Evolutionary conservation across 352 stramenopile genomes (phyloP).

Genomic region (Phytophthora nicotianae): DNA sequence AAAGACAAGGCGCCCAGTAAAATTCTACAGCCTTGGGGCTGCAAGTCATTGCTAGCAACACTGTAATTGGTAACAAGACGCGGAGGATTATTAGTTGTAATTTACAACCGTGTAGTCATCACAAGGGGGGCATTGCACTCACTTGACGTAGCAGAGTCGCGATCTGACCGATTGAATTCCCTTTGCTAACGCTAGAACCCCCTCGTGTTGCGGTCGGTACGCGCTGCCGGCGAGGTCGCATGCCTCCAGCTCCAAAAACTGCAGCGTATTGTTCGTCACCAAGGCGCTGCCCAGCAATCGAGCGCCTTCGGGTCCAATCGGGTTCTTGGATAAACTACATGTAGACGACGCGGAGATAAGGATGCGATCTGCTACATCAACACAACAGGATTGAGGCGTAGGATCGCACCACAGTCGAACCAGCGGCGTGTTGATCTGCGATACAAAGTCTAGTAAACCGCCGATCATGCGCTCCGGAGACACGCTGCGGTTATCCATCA

Average conservation of each 20-base stretch:
- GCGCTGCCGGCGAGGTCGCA: constrained; percentile 59
- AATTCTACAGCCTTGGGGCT: constrained; percentile 63
- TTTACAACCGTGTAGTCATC: background rate
- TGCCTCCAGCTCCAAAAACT: constrained; percentile 59
- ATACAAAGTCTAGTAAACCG: constrained; percentile 31
- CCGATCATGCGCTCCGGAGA: constrained; percentile 19
- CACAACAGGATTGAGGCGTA: constrained; percentile 6
- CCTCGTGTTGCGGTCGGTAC: constrained; percentile 56
- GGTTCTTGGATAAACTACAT: constrained; percentile 50
- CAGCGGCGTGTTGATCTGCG: constrained; percentile 38
- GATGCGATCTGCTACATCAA: constrained; percentile 22
- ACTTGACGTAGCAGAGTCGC: constrained; percentile 56
- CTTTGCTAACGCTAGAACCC: constrained; percentile 58
- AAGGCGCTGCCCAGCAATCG: constrained; percentile 52
- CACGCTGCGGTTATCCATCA: constrained; percentile 28
- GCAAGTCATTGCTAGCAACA: constrained; percentile 54
- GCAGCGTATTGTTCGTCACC: constrained; percentile 66
- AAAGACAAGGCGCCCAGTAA: constrained; percentile 53
- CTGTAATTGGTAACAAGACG: constrained; percentile 23
- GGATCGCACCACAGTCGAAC: constrained; percentile 38
- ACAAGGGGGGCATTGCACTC: constrained; percentile 6
- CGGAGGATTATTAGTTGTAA: too few relatives aligned
- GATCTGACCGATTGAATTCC: constrained; percentile 63
- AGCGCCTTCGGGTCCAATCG: constrained; percentile 47
- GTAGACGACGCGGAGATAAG: constrained; percentile 18